phyloP scores from a whole-genome alignment of 257 asterid species.

The Ehretia macrophylla region DNA sequence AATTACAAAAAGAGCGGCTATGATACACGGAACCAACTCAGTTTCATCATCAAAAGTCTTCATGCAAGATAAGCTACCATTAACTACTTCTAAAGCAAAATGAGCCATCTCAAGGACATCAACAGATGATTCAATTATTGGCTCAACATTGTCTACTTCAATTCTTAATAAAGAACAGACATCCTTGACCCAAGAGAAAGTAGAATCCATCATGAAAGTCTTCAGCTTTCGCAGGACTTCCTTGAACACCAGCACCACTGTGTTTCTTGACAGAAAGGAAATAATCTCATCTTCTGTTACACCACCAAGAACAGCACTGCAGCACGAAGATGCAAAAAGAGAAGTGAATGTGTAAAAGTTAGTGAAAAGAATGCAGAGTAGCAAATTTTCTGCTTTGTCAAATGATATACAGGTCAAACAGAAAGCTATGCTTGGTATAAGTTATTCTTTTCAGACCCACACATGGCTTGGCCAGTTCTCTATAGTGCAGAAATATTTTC shows the following conservation, averaged over 20 bases:
- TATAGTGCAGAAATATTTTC: not conserved
- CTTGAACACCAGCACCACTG: slow-evolving; percentile 44
- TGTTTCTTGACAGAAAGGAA: slow-evolving; percentile 51
- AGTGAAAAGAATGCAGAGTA: slow-evolving; percentile 11
- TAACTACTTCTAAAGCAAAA: slow-evolving; percentile 72
- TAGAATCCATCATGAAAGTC: slow-evolving; percentile 58
- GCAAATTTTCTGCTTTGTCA: not conserved
- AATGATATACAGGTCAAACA: not conserved
- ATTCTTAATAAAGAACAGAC: slow-evolving; percentile 40
- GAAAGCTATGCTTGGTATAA: too few species aligned
- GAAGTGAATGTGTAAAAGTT: slow-evolving; percentile 11
- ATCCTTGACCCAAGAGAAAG: slow-evolving; percentile 74
- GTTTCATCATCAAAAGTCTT: slow-evolving; percentile 44
- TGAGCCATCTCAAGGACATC: slow-evolving; percentile 50
- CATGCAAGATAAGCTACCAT: slow-evolving; percentile 62
- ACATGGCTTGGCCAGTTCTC: not conserved
- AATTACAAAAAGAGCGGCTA: slow-evolving; percentile 60
- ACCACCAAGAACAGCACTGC: slow-evolving; percentile 91
- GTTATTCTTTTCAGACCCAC: too few species aligned
- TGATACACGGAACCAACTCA: slow-evolving; percentile 54
- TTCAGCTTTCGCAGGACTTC: slow-evolving; percentile 54
- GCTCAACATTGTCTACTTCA: slow-evolving; percentile 27
- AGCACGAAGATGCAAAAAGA: slow-evolving; percentile 9
- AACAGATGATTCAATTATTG: slow-evolving; percentile 37
- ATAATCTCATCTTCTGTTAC: slow-evolving; percentile 45